Base-by-base conservation (phyloP, 1,139 yeast genomes). In the Yamadazyma sp. region DNA sequence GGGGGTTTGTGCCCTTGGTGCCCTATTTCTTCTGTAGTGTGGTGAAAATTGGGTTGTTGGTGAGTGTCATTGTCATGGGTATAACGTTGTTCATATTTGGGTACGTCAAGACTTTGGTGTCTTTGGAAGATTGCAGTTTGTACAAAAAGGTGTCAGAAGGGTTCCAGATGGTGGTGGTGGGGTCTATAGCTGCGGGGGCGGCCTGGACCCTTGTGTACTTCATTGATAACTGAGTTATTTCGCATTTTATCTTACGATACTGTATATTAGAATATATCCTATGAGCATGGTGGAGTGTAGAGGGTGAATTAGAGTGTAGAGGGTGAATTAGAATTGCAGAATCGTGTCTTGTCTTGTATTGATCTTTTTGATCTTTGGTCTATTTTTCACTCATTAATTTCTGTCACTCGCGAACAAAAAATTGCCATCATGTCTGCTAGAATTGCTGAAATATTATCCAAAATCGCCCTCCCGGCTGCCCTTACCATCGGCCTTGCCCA, bases 121-220 rank as follows among this genome's bases (percentile, higher is more conserved):
- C 97, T 8, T 79, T 90, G 67, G 80, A 78, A 28, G 90, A 82
- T 46, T 80, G 88, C 53, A 75, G 87, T 12, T 61, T 61, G 8
- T 54, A 58, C 43, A 80, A 79, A 53, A 86, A 87, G 54, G 65
- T 85, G 5, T 64, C 68, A 34, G 96, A 89, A 59, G 97, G 97
- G 37, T 40, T 85, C 30, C 95, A 89, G 63, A 92, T 92, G 97
- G 82, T 89, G 40, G 66, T 85, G 15, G 90, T 88, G 37, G 98
- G 98, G 31, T 95, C 97, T 13, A 67, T 86, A 24, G 98, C 98
- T 18, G 98, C 98, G 4, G 95, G 96, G 6, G 87, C 95, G 18
- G 97, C 98, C 15, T 92, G 96, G 96, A 80, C 81, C 33, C 76
- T 90, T 57, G 97, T 92, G 32, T 84, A 82, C 57, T 64, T 83